phyloP scores from a whole-genome alignment of 1,139 yeast species.

The Arxiozyma slooffiae region DNA sequence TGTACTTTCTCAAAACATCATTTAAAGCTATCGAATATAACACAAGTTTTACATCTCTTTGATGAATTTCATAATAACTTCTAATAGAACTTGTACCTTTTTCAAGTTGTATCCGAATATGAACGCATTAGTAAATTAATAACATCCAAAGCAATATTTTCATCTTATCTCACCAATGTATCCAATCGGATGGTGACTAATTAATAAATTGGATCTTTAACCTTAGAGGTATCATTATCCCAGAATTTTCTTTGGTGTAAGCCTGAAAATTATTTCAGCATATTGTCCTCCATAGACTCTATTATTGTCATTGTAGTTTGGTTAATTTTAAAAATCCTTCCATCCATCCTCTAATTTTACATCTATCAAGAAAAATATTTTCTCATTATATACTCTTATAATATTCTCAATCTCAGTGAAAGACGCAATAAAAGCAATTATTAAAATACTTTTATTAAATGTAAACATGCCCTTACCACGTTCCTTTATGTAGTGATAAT shows the following conservation, averaged over 20 bases:
- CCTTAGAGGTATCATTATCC: constrained; percentile 49
- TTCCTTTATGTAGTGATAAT: constrained; percentile 43
- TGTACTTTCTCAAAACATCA: constrained; percentile 64
- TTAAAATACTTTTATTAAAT: constrained; percentile 39
- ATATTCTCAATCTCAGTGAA: constrained; percentile 61
- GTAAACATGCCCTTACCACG: constrained; percentile 19
- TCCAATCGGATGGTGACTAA: constrained; percentile 55
- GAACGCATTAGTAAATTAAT: constrained; percentile 20
- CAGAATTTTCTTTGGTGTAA: constrained; percentile 49
- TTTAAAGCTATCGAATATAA: constrained; percentile 66
- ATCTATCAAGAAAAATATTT: constrained; percentile 59
- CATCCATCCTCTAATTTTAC: constrained; percentile 54
- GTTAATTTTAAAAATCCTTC: constrained; percentile 40
- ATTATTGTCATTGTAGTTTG: constrained; percentile 58
- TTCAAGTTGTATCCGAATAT: constrained; percentile 56
- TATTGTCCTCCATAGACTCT: constrained; percentile 60
- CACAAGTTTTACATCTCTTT: constrained; percentile 69
- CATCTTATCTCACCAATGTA: constrained; percentile 51
- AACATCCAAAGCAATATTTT: constrained; percentile 31
- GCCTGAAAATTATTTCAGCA: constrained; percentile 35
- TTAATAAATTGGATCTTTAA: constrained; percentile 28
- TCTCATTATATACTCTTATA: constrained; percentile 46
- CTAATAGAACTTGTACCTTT: constrained; percentile 80
- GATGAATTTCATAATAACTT: constrained; percentile 57
- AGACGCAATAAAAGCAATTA: constrained; percentile 59